Base-by-base conservation (phyloP, 1,284 basidiomycete species). In the Coriolopsis trogii region DNA sequence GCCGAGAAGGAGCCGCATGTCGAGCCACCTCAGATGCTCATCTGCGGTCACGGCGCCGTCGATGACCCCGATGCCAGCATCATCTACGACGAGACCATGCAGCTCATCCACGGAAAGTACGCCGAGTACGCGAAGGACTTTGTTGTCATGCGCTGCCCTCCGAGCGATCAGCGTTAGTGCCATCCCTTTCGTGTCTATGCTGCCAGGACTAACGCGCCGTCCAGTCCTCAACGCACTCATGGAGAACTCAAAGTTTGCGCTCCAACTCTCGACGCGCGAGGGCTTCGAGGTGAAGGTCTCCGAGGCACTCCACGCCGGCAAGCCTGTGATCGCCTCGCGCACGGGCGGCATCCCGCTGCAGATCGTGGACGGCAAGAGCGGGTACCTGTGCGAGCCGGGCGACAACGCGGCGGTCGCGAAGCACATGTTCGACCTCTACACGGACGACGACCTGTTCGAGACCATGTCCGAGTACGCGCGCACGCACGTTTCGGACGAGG, bases 231-330 rank as follows among this genome's bases (percentile, higher is more conserved):
- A 91, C 63, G 83, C 84, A 9, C 74, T 91, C 54, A 82, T 92
- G 84, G 80, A 84, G 36, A 91, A 89, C 65, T 76, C 85, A 40
- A 81, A 84, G 67, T 82, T 91, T 59, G 89, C 87, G 4, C 76
- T 90, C 41, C 89, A 91, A 68, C 81, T 91, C 46, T 89, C 86
- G 46, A 84, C 83, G 48, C 89, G 91, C 54, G 92, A 95, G 73
- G 92, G 92, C 37, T 95, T 95, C 72, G 93, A 95, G 65, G 90
- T 95, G 70, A 94, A 94, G 70, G 92, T 94, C 49, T 93, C 91
- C 37, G 93, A 95, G 72, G 91, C 89, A 16, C 78, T 95, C 46
- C 89, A 94, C 69, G 82, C 89, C 26, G 88, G 89, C 59, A 88
- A 89, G 55, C 91, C 92, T 24, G 80, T 93, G 59, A 80, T 95